These are phyloP conservation scores for Solanum paucissectum DNA, from an alignment of 257 asterid genomes.

Conservation along the genomic window DNA sequence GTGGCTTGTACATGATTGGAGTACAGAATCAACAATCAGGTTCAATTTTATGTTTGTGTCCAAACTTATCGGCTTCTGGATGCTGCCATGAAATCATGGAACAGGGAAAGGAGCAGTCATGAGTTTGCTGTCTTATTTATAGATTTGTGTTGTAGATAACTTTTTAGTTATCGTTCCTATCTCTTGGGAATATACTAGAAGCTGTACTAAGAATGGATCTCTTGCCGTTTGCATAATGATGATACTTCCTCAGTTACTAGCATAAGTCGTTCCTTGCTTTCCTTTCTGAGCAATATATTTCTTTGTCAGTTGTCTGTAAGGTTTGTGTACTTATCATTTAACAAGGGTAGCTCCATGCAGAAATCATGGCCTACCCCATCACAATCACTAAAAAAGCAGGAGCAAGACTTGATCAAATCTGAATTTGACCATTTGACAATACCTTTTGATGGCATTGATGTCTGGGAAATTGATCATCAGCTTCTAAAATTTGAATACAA, in stretches of 20 bases:
- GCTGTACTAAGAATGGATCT: not conserved
- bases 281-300: not conserved
- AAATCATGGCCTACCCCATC: conserved; percentile 9
- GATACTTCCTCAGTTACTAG: not conserved
- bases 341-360: conserved; percentile 11
- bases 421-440: conserved; percentile 34
- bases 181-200: not conserved
- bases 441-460: conserved; percentile 41
- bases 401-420: conserved; percentile 12
- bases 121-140: not conserved
- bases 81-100: not conserved
- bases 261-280: not conserved
- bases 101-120: not conserved
- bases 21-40: not conserved
- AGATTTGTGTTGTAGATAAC: not conserved
- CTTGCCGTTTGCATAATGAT: not conserved
- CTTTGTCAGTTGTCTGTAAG: not conserved
- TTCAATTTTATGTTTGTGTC: not conserved
- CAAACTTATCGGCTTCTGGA: not conserved
- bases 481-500: conserved; percentile 24
- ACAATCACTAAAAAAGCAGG: conserved; percentile 12
- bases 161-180: not conserved
- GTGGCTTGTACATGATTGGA: not conserved
- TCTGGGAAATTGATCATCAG: conserved; percentile 42
- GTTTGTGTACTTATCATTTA: not conserved